Base-by-base conservation (phyloP, 2,329 filamentous ascomycete species). In the Lachnellula hyalina region DNA sequence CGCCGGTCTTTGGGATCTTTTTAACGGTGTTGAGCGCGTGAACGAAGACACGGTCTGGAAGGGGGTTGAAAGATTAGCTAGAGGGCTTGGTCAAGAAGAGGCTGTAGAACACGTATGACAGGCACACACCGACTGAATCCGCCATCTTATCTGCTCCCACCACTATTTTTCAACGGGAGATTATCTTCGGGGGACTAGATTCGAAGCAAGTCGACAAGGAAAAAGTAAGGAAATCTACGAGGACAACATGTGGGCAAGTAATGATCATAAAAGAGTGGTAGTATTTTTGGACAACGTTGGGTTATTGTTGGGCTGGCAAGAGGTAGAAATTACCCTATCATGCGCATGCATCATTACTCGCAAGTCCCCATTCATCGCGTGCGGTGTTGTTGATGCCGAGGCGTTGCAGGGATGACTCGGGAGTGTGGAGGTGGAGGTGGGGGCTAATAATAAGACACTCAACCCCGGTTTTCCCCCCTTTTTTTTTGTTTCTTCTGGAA, bases 11-110 rank as follows among this genome's bases (percentile, higher is more conserved):
- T 65, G 89, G 89, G 65, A 99, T 95, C 74, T 95, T 95, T 74
- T 96, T 96, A 67, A 99, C 93, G 23, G 94, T 97, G 75, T 96
- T 96, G 73, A 99, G 87, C 62, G 94, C 94, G 83, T 99, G 93
- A 72, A 95, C 93, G 73, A 99, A 99, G 70, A 99, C 94, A 74
- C 94, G 88, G 77, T 99, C 94, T 97, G 38, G 45, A 21, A 42
- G 41, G 38, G 21, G 41, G 6, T 25, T 17, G 35, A 32, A 32
- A 41, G 11, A 23, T 45, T 41, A 14, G 44, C 42, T 28, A 47
- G 6, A 17, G 35, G 32, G 23, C 15, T 3, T 52, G 58, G 38
- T 52, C 15, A 42, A 36, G 34, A 40, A 34, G 23, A 47, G n/a
- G 34, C 34, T 50, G 25, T 8, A 51, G 28, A 28, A 38, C 41